Evolutionary conservation across 352 stramenopile genomes (phyloP).

Genomic region (Discostella stelligera): DNA sequence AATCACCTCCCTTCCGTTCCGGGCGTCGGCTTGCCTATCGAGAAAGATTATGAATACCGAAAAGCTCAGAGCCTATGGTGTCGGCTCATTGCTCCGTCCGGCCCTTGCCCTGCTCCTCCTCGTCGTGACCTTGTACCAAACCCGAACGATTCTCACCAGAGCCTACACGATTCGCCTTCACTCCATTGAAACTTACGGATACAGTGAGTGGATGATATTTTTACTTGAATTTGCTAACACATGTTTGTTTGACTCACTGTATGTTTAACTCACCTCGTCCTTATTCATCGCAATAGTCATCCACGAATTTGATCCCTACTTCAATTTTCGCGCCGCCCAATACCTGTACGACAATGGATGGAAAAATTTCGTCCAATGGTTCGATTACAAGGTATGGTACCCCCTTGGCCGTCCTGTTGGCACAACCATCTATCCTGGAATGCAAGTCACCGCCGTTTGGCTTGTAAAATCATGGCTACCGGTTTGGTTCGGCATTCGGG

Average conservation of each 20-base stretch:
- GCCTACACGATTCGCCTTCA: constrained; percentile 80
- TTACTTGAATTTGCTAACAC: too few species aligned
- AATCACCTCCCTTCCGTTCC: too few species aligned
- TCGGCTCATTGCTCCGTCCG: neutral
- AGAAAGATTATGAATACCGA: neutral
- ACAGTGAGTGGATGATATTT: constrained; percentile 42
- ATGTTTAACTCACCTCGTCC: too few species aligned
- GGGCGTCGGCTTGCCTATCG: too few species aligned
- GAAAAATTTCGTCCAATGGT: constrained; percentile 97
- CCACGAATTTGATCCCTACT: constrained; percentile 89
- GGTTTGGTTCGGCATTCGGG: constrained; percentile 71
- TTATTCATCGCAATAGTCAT: constrained; percentile 69
- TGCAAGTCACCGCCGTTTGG: constrained; percentile 82
- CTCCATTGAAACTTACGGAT: constrained; percentile 78
- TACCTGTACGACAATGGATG: constrained; percentile 85
- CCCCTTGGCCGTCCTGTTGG: constrained; percentile 79
- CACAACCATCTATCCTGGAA: constrained; percentile 87
- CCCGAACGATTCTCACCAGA: constrained; percentile 7
- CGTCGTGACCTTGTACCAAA: constrained; percentile 1
- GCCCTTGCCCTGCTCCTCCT: constrained; percentile 14
- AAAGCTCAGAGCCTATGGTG: neutral
- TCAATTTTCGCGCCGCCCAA: constrained; percentile 95
- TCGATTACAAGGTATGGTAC: constrained; percentile 91
- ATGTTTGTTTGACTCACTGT: constrained; percentile 8
- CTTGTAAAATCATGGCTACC: constrained; percentile 74